Base-by-base conservation (phyloP, 345 rosid species). In the Eucalyptus fibrosa region DNA sequence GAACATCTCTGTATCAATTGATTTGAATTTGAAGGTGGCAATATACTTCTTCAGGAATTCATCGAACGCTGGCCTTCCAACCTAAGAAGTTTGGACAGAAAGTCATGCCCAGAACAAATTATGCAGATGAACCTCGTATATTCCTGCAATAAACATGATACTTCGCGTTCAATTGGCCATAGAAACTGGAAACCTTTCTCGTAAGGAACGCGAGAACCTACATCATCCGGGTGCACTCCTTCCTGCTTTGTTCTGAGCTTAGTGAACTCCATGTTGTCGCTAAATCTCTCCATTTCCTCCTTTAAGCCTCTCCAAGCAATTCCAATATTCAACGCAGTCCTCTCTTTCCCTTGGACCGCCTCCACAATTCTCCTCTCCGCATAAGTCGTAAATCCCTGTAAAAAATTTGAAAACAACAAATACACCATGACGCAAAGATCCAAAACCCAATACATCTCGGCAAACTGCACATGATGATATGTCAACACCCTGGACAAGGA, bases 321-420 rank as follows among this genome's bases (percentile, higher is more conserved):
- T 50, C 99, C 99, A 83, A 94, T 95, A 90, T 91, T 96, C 92
- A 96, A 88, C 47, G 92, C 92, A 88, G 99, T 98, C 88, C 87
- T 92, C 62, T 96, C 97, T 87, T 92, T 95, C 10, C 97, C 99
- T 93, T 95, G 96, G 88, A 96, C 98, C 81, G 90, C 96, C 94
- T 97, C 99, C 86, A 97, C 98, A 88, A 97, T 96, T 92, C 99
- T 95, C 94, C 99, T 95, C 92, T 96, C 99, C 2, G 99, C 99
- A 91, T 97, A 97, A 28, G 97, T 97, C 32, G 99, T 97, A 91
- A 97, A 97, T 18, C 97, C 99, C 98, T 96, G 77, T 15, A 44
- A 32, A 40, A 87, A 40, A 80, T 81, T 92, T 93, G 50, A 80
- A 88, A 91, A 17, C 65, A 40, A 30, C 34, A 28, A 28, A 62